Conservation (phyloP, 2,329 filamentous ascomycete genomes). For the Fusarium compactum region DNA sequence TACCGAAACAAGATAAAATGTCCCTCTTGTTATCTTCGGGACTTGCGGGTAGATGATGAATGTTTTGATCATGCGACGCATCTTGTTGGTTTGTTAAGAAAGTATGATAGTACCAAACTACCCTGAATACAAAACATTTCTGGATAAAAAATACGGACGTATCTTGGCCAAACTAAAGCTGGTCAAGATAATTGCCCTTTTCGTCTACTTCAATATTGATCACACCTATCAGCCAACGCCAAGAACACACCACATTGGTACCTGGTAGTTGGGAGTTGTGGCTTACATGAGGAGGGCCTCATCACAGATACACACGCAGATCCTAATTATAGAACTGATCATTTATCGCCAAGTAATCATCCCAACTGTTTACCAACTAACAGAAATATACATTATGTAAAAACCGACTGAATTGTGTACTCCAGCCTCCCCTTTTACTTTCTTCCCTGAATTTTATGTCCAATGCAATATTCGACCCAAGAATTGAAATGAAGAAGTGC, state of each 20-base stretch:
- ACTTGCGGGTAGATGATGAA: slow-evolving; percentile 18
- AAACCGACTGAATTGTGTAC: slow-evolving; percentile 15
- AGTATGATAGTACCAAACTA: not conserved
- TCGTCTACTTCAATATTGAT: not conserved
- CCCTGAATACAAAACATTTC: not conserved
- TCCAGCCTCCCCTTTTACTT: not conserved
- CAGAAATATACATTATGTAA: slow-evolving; percentile 28
- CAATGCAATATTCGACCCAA: not conserved
- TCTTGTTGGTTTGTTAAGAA: not conserved
- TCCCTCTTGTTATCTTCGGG: slow-evolving; percentile 20
- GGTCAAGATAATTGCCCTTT: slow-evolving; percentile 1
- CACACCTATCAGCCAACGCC: not conserved
- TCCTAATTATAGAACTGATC: not conserved
- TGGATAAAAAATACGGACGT: not conserved
- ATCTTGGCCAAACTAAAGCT: not conserved
- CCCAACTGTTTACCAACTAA: not conserved
- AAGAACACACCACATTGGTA: not conserved
- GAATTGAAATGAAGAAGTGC: not conserved
- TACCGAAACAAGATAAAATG: slow-evolving; percentile 33
- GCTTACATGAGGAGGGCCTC: not conserved
- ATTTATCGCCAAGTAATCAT: not conserved
- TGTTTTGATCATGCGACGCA: slow-evolving; percentile 8
- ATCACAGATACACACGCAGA: not conserved
- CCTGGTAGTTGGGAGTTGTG: not conserved
- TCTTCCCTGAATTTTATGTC: not conserved